Percentiles rank a stretch among this genome's conserved stretches.
Evolutionary conservation across 345 rosid genomes (phyloP).

Genomic region (Eucalyptus erythrocorys): DNA sequence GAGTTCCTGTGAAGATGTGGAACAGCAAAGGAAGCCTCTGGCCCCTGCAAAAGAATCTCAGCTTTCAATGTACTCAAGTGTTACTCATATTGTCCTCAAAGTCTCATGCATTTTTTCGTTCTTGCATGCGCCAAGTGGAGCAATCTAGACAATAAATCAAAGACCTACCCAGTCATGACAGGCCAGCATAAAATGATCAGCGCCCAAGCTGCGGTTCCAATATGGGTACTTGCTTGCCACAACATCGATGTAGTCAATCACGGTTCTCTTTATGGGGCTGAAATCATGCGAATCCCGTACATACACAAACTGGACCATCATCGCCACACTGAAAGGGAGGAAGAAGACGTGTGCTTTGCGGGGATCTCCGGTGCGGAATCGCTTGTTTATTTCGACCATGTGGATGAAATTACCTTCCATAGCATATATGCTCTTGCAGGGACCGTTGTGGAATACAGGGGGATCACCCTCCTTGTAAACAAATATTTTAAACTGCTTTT

Average conservation of each 20-base stretch:
- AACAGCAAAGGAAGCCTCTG: slow-evolving; percentile 47
- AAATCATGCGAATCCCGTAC: slow-evolving; percentile 52
- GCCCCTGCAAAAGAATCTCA: slow-evolving; percentile 26
- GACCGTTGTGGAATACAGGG: slow-evolving; percentile 82
- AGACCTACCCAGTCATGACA: slow-evolving; percentile 82
- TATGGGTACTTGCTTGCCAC: slow-evolving; percentile 42
- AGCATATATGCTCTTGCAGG: slow-evolving; percentile 85
- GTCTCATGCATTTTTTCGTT: not conserved
- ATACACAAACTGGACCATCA: slow-evolving; percentile 70
- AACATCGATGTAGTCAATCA: slow-evolving; percentile 48
- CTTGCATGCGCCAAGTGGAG: not conserved
- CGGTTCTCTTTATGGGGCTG: slow-evolving; percentile 54
- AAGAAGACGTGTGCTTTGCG: slow-evolving; percentile 61
- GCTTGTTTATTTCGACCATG: slow-evolving; percentile 18
- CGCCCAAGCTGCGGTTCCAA: slow-evolving; percentile 82
- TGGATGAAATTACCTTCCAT: slow-evolving; percentile 84
- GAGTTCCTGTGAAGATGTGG: slow-evolving; percentile 51
- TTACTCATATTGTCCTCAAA: not conserved
- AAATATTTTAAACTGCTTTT: slow-evolving; percentile 57
- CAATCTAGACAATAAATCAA: not conserved
- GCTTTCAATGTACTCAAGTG: not conserved
- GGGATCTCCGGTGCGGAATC: slow-evolving; percentile 51
- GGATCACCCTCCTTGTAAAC: slow-evolving; percentile 85
- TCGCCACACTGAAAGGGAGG: slow-evolving; percentile 72
- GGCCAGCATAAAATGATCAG: slow-evolving; percentile 83